A percentile compares a stretch with the other conserved stretches of the same genome.
Evolutionary conservation across 2,329 filamentous ascomycete genomes (phyloP).

Genomic region (Zymoseptoria tritici): DNA sequence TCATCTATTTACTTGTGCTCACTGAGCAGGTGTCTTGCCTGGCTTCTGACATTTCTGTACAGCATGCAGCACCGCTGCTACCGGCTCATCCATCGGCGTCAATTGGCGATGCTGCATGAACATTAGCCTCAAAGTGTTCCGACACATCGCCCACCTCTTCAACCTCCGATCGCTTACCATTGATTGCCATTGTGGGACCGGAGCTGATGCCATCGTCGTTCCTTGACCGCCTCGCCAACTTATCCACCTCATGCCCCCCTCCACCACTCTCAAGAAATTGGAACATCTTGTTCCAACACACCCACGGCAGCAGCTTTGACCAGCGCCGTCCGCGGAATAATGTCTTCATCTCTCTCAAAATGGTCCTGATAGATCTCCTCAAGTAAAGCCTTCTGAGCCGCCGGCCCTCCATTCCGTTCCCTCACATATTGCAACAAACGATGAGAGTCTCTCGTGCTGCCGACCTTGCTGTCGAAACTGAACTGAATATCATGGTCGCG

Average conservation of each 20-base stretch:
- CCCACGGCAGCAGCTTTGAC: too few species aligned
- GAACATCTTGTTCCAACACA: too few species aligned
- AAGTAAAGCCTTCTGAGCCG: constrained; percentile 15
- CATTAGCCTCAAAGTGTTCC: constrained; percentile 1
- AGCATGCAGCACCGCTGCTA: too few species aligned
- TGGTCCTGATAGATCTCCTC: constrained; percentile 26
- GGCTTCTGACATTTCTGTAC: too few species aligned
- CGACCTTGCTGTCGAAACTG: constrained; percentile 29
- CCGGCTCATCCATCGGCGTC: too few species aligned
- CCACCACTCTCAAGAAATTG: constrained; percentile 1
- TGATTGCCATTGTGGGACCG: constrained; percentile 32
- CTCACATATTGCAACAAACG: constrained; percentile 25
- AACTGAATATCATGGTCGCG: constrained; percentile 31
- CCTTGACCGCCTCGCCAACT: constrained; percentile 3
- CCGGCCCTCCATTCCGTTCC: constrained; percentile 6
- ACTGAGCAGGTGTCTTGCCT: too few species aligned
- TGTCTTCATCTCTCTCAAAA: constrained; percentile 23
- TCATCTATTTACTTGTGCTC: too few species aligned
- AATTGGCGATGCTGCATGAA: neutral
- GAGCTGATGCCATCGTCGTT: neutral
- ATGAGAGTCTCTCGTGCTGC: constrained; percentile 32
- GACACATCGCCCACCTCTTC: constrained; percentile 13
- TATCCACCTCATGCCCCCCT: constrained; percentile 8
- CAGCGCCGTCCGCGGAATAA: too few species aligned
- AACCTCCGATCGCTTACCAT: constrained; percentile 7